Conservation (phyloP, 805 yeast species). For the Monosporozyma aquatica region DNA sequence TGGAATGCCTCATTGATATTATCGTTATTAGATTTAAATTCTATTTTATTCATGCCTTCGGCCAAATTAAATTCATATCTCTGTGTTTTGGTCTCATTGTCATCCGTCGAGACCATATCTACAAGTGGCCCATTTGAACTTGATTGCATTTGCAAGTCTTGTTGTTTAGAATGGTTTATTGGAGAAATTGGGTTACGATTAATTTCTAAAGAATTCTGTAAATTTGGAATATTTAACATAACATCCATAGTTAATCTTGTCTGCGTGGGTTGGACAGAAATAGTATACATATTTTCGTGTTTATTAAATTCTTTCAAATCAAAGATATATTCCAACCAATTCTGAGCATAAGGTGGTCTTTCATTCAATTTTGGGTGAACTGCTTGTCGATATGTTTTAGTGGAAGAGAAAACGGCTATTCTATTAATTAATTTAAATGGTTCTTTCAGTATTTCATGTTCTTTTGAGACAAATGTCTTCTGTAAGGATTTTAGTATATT, state of each 20-base stretch:
- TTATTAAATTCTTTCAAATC: slow-evolving; percentile 19
- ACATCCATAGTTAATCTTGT: slow-evolving; percentile 22
- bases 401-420: slow-evolving; percentile 22
- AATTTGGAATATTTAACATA: slow-evolving; percentile 9
- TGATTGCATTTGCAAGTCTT: neutral
- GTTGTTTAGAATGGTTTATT: neutral
- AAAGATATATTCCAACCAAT: slow-evolving; percentile 27
- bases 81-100: slow-evolving; percentile 8
- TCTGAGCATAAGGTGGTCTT: slow-evolving; percentile 24
- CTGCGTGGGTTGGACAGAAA: slow-evolving; percentile 26
- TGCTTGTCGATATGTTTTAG: slow-evolving; percentile 23
- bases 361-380: slow-evolving; percentile 24
- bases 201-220: slow-evolving; percentile 10
- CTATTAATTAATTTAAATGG: slow-evolving; percentile 20
- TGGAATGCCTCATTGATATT: slow-evolving; percentile 19
- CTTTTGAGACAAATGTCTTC: slow-evolving; percentile 15
- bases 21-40: slow-evolving; percentile 15
- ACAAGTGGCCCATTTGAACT: neutral
- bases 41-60: slow-evolving; percentile 28
- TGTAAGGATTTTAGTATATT: slow-evolving; percentile 23
- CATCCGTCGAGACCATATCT: neutral
- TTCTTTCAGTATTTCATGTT: slow-evolving; percentile 16
- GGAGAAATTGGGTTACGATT: slow-evolving; percentile 19
- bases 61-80: slow-evolving; percentile 23
- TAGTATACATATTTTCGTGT: slow-evolving; percentile 22